Percentiles rank a stretch among this genome's conserved stretches.
These are phyloP conservation scores for Viola odorata DNA, from an alignment of 345 rosid species.

Conservation along the genomic window DNA sequence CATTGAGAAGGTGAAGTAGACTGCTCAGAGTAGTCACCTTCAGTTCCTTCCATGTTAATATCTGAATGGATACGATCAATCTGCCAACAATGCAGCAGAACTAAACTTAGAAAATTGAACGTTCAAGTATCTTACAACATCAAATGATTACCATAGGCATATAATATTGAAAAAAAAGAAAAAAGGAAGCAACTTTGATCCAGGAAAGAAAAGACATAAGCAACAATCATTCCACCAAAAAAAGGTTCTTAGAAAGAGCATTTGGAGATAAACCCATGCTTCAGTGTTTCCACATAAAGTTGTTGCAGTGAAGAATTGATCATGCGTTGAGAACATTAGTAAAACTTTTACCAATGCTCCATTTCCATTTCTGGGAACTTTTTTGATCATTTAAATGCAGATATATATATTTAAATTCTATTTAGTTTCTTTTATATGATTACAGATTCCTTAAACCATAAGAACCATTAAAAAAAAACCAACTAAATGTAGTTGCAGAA, in stretches of 20 bases:
- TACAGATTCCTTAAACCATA: neutral
- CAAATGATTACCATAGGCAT: neutral
- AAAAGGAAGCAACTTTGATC: neutral
- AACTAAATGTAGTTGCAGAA: neutral
- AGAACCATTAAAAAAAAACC: neutral
- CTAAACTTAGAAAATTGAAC: neutral
- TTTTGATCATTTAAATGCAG: too few species aligned
- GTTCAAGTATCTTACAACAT: neutral
- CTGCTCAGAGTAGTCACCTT: conserved; percentile 29
- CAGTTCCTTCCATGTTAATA: conserved; percentile 26
- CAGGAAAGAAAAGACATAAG: neutral
- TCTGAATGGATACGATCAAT: conserved; percentile 30
- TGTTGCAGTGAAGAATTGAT: neutral
- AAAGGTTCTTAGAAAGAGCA: neutral
- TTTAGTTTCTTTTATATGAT: neutral
- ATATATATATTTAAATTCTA: too few species aligned
- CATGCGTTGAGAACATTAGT: neutral
- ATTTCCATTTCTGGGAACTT: too few species aligned
- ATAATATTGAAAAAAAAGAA: neutral
- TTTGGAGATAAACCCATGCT: too few species aligned
- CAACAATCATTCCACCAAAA: neutral
- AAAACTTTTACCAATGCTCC: neutral
- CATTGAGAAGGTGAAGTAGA: conserved; percentile 18
- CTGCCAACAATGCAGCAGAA: conserved; percentile 20
- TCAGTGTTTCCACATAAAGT: too few species aligned